A percentile compares a stretch with the other conserved stretches of the same genome.
Conservation (phyloP, 495 filamentous ascomycete species). For the Aspergillus nanangensis region DNA sequence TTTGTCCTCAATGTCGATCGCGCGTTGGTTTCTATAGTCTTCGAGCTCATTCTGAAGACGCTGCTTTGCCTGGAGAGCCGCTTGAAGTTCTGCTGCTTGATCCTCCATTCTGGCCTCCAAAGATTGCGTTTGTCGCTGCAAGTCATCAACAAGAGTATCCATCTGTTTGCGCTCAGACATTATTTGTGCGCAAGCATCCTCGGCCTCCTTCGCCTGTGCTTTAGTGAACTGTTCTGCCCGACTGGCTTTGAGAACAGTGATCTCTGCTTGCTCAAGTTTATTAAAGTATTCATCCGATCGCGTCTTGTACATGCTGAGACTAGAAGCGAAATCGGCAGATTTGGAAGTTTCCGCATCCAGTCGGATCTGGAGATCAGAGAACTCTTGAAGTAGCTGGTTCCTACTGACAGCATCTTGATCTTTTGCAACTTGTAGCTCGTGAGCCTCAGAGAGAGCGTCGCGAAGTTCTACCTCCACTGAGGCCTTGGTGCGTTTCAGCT, state of each 20-base stretch:
- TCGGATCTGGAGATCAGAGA: slow-evolving; percentile 88
- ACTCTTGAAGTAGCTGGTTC: slow-evolving; percentile 85
- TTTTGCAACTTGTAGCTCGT: slow-evolving; percentile 67
- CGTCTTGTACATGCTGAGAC: slow-evolving; percentile 83
- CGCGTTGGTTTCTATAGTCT: slow-evolving; percentile 91
- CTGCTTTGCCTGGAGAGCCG: slow-evolving; percentile 85
- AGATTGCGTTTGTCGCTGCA: slow-evolving; percentile 83
- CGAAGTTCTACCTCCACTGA: slow-evolving; percentile 85
- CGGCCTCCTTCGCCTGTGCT: slow-evolving; percentile 79
- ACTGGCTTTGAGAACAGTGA: slow-evolving; percentile 86
- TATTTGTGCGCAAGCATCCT: slow-evolving; percentile 84
- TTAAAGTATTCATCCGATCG: slow-evolving; percentile 95
- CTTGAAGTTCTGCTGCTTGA: slow-evolving; percentile 81
- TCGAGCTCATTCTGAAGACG: slow-evolving; percentile 96
- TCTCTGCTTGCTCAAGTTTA: slow-evolving; percentile 96
- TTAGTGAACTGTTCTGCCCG: slow-evolving; percentile 93
- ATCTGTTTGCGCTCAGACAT: slow-evolving; percentile 91
- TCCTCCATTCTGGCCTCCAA: slow-evolving; percentile 91
- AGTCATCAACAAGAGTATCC: slow-evolving; percentile 82
- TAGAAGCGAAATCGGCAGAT: slow-evolving; percentile 77
- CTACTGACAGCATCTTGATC: slow-evolving; percentile 84
- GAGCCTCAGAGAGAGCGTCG: slow-evolving; percentile 76
- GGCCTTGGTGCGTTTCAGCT: slow-evolving; percentile 72
- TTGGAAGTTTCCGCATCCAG: slow-evolving; percentile 86
- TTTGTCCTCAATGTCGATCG: slow-evolving; percentile 95